Conservation (phyloP, 2,329 filamentous ascomycete species). For the Escovopsis weberi region DNA sequence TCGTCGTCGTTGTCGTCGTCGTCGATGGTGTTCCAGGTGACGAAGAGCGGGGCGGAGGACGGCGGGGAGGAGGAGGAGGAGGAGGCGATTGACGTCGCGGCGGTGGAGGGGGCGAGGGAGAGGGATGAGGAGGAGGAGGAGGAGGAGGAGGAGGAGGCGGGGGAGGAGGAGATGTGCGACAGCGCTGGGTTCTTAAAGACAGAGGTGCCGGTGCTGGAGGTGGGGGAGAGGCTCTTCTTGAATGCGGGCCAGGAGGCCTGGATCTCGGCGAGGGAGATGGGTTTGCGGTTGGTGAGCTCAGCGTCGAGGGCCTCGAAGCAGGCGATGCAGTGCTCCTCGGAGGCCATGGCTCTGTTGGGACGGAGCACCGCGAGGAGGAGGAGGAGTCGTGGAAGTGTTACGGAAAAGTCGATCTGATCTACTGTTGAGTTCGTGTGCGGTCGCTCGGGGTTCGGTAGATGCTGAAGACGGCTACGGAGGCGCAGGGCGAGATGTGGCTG, state of each 20-base stretch:
- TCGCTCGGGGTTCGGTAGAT: too few relatives aligned
- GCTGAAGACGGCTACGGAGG: too few relatives aligned
- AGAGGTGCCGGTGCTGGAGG: constrained; percentile 2
- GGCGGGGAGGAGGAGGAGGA: constrained; percentile 25
- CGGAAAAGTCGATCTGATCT: too few relatives aligned
- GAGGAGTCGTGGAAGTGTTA: neutral
- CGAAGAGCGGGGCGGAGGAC: constrained; percentile 63
- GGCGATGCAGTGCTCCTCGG: constrained; percentile 71
- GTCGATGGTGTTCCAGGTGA: constrained; percentile 75
- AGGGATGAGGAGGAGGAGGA: constrained; percentile 23
- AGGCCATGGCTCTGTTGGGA: constrained; percentile 49
- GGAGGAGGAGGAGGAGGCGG: constrained; percentile 7
- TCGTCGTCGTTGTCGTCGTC: constrained; percentile 5
- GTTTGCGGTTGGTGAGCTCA: constrained; percentile 53
- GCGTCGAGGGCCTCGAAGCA: constrained; percentile 83
- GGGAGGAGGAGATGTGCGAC: constrained; percentile 25
- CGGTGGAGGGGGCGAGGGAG: constrained; percentile 22
- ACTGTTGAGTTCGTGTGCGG: too few relatives aligned
- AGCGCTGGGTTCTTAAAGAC: constrained; percentile 26
- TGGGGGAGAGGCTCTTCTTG: constrained; percentile 9
- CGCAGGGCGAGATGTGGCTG: too few relatives aligned
- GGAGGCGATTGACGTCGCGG: constrained; percentile 31
- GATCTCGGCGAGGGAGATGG: constrained; percentile 53
- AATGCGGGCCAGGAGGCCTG: constrained; percentile 47
- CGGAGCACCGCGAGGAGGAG: neutral